Conservation (phyloP, 1,284 basidiomycete species). For the Sanguinoderma infundibulare region DNA sequence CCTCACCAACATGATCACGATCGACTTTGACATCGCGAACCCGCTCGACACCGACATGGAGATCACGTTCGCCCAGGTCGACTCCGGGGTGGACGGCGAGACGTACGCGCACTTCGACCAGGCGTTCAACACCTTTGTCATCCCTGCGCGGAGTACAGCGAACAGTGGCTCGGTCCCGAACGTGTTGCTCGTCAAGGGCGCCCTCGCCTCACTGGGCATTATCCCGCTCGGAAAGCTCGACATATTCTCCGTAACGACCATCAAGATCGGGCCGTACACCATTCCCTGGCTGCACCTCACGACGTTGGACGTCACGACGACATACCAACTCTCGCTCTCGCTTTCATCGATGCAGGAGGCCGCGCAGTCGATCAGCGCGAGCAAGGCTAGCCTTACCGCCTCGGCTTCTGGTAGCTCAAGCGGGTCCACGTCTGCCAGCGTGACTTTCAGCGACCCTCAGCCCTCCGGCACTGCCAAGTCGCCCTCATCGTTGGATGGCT, state of each 20-base stretch:
- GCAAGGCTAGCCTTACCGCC: neutral
- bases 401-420: neutral
- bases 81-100: slow-evolving; percentile 53
- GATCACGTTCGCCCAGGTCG: slow-evolving; percentile 60
- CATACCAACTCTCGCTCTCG: neutral
- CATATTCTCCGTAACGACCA: slow-evolving; percentile 51
- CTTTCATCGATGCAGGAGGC: neutral
- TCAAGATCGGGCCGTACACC: slow-evolving; percentile 33
- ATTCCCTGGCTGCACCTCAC: slow-evolving; percentile 6
- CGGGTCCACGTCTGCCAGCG: neutral
- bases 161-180: slow-evolving; percentile 60
- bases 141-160: slow-evolving; percentile 59
- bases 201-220: slow-evolving; percentile 55
- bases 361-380: neutral
- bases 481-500: neutral
- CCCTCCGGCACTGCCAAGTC: neutral
- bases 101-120: slow-evolving; percentile 63
- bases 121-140: slow-evolving; percentile 54
- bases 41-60: slow-evolving; percentile 60
- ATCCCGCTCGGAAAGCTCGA: slow-evolving; percentile 59
- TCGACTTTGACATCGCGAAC: slow-evolving; percentile 59
- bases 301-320: neutral
- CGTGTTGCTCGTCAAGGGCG: slow-evolving; percentile 63
- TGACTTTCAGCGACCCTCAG: too few species aligned
- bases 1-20: slow-evolving; percentile 51